Base-by-base conservation (phyloP, 2,329 filamentous ascomycete species). In the Fusarium graminum region DNA sequence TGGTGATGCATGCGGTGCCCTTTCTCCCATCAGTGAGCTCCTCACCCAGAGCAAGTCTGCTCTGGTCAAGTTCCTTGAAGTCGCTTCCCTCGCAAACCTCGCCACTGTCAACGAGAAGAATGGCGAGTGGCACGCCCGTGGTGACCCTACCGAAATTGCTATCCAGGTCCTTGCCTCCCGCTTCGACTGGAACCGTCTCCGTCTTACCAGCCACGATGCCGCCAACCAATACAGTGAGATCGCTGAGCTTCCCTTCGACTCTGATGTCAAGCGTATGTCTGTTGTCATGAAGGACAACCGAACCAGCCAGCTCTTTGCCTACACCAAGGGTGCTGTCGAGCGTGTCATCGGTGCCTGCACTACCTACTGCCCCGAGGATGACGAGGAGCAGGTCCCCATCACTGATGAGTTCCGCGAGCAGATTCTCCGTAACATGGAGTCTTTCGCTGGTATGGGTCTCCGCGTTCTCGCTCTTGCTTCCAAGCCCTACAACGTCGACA, bases 251-350 rank as follows among this genome's bases (percentile, higher is more conserved):
- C 89, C 89, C 0, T 92, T 92, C 72, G 89, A 91, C 70, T 91
- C 88, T 1, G 87, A 88, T 62, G 85, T 91, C 67, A 92, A 92
- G 80, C 88, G 88, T 62, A 92, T 92, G 90, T 90, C 88, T 1
- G 88, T 91, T 40, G 84, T 91, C 53, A 89, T 88, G 76, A 76
- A 78, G 59, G 69, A 81, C 51, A 80, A 77, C 64, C 74, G 80
- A 38, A 70, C 66, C 6, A 69, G 45, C 14, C 52, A 76, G 26
- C 70, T 72, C 12, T 74, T 62, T 26, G 76, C 74, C 1, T 86
- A 85, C 70, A 87, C 85, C 62, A 88, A 89, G 72, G 88, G 88
- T 59, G 90, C 90, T 4, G 89, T 91, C 6, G 89, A 92, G 74
- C 82, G 88, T 36, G 84, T 92, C 14, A 79, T 92, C 25, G 84